Conservation (phyloP, 352 stramenopile species). For the Globisporangium yorkense region DNA sequence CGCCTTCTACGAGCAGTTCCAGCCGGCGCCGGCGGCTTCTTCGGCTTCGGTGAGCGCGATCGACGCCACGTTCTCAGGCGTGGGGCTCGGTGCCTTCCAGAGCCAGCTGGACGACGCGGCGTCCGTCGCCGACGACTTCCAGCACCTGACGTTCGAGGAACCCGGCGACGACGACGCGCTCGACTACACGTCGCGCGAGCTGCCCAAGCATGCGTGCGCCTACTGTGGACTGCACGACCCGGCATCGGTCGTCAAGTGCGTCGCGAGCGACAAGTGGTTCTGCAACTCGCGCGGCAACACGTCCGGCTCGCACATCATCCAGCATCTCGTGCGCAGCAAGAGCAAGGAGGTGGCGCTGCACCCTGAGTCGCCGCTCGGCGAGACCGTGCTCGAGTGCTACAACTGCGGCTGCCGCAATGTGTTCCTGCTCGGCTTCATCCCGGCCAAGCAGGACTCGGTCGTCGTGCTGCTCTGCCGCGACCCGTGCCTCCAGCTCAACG, state of each 20-base stretch:
- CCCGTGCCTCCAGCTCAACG: conserved; percentile 94
- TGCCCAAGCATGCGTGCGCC: conserved; percentile 91
- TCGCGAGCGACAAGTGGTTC: conserved; percentile 97
- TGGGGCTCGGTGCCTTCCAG: conserved; percentile 20
- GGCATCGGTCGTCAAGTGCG: conserved; percentile 94
- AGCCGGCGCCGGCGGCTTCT: conserved; percentile 2
- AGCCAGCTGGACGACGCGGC: conserved; percentile 25
- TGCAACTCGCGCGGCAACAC: conserved; percentile 96
- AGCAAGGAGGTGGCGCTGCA: conserved; percentile 90
- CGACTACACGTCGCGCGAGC: conserved; percentile 60
- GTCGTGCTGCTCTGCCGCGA: conserved; percentile 98
- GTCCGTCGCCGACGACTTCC: conserved; percentile 42
- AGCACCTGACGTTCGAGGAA: conserved; percentile 67
- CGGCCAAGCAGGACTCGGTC: conserved; percentile 93
- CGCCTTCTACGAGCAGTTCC: conserved; percentile 69
- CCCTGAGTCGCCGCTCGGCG: conserved; percentile 93
- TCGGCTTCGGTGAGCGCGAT: neutral
- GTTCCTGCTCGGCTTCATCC: conserved; percentile 98
- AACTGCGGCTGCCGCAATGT: conserved; percentile 98
- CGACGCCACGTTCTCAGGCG: conserved; percentile 1
- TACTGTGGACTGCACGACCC: conserved; percentile 98
- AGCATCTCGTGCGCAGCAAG: conserved; percentile 96
- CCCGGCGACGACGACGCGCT: conserved; percentile 59
- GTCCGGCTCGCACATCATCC: conserved; percentile 95
- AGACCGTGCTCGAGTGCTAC: conserved; percentile 99